Percentiles rank a stretch among this genome's conserved stretches.
Conservation (phyloP, 2,329 filamentous ascomycete genomes). For the Monilinia fructicola region DNA sequence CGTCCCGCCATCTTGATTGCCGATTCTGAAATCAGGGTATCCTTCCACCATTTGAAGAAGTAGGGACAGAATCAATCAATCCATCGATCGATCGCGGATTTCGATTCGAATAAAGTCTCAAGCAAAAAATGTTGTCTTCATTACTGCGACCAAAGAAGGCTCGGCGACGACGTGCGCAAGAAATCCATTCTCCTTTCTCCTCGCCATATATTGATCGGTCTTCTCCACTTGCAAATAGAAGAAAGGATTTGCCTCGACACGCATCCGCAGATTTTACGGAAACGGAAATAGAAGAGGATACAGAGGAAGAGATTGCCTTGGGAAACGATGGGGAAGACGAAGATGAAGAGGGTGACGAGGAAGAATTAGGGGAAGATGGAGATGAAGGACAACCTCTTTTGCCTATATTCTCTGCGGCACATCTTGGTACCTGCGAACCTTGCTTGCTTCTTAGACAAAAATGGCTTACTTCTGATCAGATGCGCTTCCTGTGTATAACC, state of each 20-base stretch:
- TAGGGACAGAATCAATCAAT: not conserved
- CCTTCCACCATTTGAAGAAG: not conserved
- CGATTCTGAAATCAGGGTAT: not conserved
- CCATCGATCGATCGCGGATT: not conserved
- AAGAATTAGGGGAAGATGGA: conserved; percentile 45
- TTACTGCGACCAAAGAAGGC: conserved; percentile 41
- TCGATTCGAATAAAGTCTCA: conserved; percentile 7
- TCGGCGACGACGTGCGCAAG: conserved; percentile 37
- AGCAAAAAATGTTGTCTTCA: conserved; percentile 41
- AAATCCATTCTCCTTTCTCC: conserved; percentile 39
- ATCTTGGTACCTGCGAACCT: conserved; percentile 59
- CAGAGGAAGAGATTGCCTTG: conserved; percentile 28
- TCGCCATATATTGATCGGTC: conserved; percentile 37
- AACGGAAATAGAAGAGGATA: conserved; percentile 53
- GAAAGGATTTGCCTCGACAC: conserved; percentile 33
- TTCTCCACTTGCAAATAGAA: conserved; percentile 31
- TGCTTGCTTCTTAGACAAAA: conserved; percentile 8
- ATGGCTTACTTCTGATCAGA: conserved; percentile 53
- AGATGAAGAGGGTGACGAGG: conserved; percentile 43
- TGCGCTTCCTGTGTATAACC: conserved; percentile 81
- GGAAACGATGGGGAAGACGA: conserved; percentile 37
- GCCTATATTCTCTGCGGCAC: conserved; percentile 76
- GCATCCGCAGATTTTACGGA: conserved; percentile 66
- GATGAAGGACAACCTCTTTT: conserved; percentile 54
- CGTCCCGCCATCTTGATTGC: not conserved